A percentile compares a stretch with the other conserved stretches of the same genome.
phyloP scores from a whole-genome alignment of 2,329 filamentous ascomycete species.

The Akanthomyces dipterigenus region DNA sequence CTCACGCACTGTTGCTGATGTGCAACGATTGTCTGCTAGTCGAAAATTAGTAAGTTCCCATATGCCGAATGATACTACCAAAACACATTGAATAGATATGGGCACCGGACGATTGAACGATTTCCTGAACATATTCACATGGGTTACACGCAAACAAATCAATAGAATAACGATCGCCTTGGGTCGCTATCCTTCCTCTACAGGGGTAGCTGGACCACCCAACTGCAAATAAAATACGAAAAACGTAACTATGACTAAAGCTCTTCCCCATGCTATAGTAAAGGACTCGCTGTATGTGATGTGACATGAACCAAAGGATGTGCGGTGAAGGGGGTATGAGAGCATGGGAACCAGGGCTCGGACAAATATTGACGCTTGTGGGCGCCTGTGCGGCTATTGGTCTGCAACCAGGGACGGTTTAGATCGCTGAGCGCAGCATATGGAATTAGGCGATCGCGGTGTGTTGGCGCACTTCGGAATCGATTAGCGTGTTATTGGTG shows the following conservation, averaged over 20 bases:
- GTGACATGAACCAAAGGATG: slow-evolving; percentile 1
- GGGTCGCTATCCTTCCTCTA: neutral
- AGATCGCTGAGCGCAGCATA: neutral
- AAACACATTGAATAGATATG: neutral
- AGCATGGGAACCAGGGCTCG: neutral
- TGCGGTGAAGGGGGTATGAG: slow-evolving; percentile 3
- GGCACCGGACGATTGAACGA: neutral
- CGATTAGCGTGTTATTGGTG: neutral
- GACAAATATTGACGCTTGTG: neutral
- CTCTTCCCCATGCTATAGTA: neutral
- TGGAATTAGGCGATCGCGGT: neutral
- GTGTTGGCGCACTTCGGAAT: neutral
- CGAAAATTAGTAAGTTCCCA: neutral
- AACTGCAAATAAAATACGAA: neutral
- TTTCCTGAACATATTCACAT: neutral
- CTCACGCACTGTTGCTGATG: neutral
- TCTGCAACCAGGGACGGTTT: neutral
- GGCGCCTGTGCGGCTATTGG: neutral
- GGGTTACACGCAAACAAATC: neutral
- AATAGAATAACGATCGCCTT: neutral
- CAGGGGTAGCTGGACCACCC: neutral
- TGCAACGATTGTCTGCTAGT: too few relatives aligned
- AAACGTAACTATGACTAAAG: neutral
- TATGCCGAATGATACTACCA: neutral
- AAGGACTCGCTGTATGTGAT: slow-evolving; percentile 8